Evolutionary conservation across 768 basidiomycete species (phyloP).

Genomic region (Pleurotus cornucopiae): DNA sequence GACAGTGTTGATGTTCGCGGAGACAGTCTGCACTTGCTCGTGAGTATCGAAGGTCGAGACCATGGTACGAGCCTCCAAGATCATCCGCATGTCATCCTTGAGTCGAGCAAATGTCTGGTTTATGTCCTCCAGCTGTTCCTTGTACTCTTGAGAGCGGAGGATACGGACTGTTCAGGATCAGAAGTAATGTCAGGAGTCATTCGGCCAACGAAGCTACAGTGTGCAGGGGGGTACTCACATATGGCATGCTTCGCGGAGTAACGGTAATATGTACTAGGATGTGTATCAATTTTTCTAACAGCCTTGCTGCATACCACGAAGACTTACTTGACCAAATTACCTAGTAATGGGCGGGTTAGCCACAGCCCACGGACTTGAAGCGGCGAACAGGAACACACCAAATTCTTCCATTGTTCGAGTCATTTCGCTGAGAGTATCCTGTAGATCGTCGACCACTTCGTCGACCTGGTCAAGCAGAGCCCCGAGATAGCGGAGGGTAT

Average conservation of each 20-base stretch:
- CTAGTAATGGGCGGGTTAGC: neutral
- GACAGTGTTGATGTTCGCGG: neutral
- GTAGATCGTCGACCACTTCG: conserved; percentile 9
- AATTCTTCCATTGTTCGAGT: conserved; percentile 6
- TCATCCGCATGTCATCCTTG: neutral
- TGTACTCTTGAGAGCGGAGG: conserved; percentile 3
- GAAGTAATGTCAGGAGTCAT: neutral
- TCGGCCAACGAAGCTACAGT: neutral
- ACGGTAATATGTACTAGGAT: neutral
- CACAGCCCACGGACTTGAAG: neutral
- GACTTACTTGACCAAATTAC: conserved; percentile 4
- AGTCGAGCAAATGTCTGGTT: neutral
- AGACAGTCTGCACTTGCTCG: neutral
- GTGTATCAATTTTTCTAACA: too few relatives aligned
- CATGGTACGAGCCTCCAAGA: conserved; percentile 4
- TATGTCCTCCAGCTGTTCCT: neutral
- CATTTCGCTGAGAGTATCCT: neutral
- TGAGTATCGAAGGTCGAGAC: conserved; percentile 1
- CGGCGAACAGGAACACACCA: conserved; percentile 8
- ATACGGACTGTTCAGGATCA: neutral
- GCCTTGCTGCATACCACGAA: too few relatives aligned
- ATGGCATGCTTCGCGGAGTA: conserved; percentile 5
- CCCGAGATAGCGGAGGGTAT: conserved; percentile 2
- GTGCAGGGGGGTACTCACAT: neutral
- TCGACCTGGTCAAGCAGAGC: conserved; percentile 12